Percentiles rank a stretch among this genome's conserved stretches.
phyloP scores from a whole-genome alignment of 192 early-diverging fungal genomes.

The Coemansia sp. region DNA sequence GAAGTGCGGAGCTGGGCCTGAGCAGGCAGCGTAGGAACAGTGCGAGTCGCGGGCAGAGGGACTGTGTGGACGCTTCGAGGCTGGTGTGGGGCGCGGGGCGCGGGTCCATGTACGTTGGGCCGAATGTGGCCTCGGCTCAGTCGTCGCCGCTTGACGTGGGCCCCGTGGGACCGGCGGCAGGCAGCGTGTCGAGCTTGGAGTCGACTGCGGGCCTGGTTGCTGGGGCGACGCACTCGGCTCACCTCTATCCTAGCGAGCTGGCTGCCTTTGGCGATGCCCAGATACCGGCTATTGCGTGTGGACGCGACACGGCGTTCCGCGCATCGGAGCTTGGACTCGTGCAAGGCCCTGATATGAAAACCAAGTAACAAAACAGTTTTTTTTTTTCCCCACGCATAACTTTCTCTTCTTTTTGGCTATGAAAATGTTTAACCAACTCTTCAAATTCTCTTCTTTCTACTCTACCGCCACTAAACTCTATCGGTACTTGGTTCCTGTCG shows the following conservation, averaged over 20 bases:
- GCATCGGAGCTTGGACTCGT: neutral
- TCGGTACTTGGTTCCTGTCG: neutral
- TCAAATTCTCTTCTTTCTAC: constrained; percentile 3
- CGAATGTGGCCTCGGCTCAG: constrained; percentile 36
- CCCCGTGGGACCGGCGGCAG: neutral
- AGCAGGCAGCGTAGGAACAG: neutral
- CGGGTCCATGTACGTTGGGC: constrained; percentile 20
- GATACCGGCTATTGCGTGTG: constrained; percentile 25
- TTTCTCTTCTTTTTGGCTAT: neutral
- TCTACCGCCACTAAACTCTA: constrained; percentile 8
- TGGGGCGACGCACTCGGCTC: neutral
- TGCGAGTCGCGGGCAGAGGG: neutral
- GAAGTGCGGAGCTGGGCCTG: neutral
- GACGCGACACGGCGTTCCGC: constrained; percentile 22
- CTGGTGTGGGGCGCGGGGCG: neutral
- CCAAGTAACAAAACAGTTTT: neutral
- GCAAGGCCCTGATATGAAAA: constrained; percentile 10
- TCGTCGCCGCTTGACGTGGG: constrained; percentile 28
- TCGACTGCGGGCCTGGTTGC: neutral
- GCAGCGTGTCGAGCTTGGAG: constrained; percentile 26
- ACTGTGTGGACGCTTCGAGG: neutral
- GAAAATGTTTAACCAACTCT: neutral
- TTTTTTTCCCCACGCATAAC: neutral
- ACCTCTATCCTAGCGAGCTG: constrained; percentile 5
- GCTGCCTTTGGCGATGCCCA: constrained; percentile 26